These are phyloP conservation scores for Beta macrorhiza DNA, from an alignment of 179 eudicot species.

Conservation along the genomic window DNA sequence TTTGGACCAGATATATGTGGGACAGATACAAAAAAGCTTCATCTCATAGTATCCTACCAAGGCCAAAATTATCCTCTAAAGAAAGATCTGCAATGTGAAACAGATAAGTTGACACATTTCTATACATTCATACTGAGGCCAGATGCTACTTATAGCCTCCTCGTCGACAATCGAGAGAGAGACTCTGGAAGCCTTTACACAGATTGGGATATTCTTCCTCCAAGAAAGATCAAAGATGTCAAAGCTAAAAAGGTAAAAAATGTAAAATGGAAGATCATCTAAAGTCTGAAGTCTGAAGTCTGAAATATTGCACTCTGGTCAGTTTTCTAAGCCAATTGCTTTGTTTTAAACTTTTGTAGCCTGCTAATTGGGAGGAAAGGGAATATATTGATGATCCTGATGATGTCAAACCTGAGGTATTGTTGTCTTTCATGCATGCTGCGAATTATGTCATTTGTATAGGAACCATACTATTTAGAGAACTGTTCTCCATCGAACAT, in stretches of 20 bases:
- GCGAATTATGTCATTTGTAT: not conserved
- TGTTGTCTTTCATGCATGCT: not conserved
- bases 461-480: too few relatives aligned
- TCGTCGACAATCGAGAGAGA: constrained; percentile 69
- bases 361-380: constrained; percentile 79
- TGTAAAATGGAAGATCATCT: not conserved
- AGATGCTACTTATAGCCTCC: constrained; percentile 67
- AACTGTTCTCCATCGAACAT: too few relatives aligned
- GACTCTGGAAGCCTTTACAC: constrained; percentile 74
- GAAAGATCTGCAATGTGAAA: constrained; percentile 84
- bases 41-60: constrained; percentile 71
- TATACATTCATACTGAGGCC: constrained; percentile 77
- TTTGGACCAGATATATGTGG: constrained; percentile 93
- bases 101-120: constrained; percentile 80
- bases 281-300: not conserved
- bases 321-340: not conserved
- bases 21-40: constrained; percentile 74
- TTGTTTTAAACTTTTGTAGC: constrained; percentile 38
- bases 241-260: constrained; percentile 63
- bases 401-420: constrained; percentile 69
- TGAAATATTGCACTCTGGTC: too few relatives aligned
- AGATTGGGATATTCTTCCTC: constrained; percentile 90
- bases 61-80: constrained; percentile 82
- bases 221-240: constrained; percentile 65
- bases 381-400: constrained; percentile 72